phyloP scores from a whole-genome alignment of 257 asterid species.

The Striga asiatica region DNA sequence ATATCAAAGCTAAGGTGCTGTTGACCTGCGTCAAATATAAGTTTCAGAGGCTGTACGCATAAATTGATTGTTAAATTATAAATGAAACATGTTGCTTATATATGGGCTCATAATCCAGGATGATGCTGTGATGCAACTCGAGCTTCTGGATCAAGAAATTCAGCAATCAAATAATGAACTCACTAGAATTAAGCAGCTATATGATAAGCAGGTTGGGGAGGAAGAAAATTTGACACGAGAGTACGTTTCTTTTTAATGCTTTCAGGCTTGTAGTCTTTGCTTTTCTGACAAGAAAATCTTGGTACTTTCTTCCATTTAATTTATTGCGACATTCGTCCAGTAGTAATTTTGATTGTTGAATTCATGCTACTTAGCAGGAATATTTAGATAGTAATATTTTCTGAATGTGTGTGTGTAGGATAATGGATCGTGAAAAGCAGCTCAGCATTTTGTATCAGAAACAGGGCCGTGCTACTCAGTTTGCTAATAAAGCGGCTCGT shows the following conservation, averaged over 20 bases:
- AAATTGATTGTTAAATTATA: constrained; percentile 3
- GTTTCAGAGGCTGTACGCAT: constrained; percentile 2
- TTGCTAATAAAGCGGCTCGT: constrained; percentile 79
- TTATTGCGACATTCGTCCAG: neutral
- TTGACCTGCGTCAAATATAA: constrained; percentile 8
- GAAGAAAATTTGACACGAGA: constrained; percentile 82
- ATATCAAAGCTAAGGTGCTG: constrained; percentile 69
- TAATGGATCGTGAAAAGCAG: constrained; percentile 96
- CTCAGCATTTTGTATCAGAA: constrained; percentile 98
- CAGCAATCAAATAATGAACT: constrained; percentile 57
- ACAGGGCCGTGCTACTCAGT: constrained; percentile 98
- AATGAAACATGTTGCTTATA: constrained; percentile 17
- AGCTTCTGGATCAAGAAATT: constrained; percentile 70
- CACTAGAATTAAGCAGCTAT: constrained; percentile 40
- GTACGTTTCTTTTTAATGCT: constrained; percentile 31
- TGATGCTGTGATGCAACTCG: constrained; percentile 72
- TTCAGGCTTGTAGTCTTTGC: constrained; percentile 4
- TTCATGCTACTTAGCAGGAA: constrained; percentile 2
- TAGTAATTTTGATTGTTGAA: neutral
- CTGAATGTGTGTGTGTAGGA: constrained; percentile 32
- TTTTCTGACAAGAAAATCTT: constrained; percentile 1
- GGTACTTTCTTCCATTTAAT: neutral
- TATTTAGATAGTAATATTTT: constrained; percentile 1
- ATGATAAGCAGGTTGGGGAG: constrained; percentile 57
- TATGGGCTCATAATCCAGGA: constrained; percentile 41